phyloP scores from a whole-genome alignment of 2,329 filamentous ascomycete species.

The Cladosporium sp. region DNA sequence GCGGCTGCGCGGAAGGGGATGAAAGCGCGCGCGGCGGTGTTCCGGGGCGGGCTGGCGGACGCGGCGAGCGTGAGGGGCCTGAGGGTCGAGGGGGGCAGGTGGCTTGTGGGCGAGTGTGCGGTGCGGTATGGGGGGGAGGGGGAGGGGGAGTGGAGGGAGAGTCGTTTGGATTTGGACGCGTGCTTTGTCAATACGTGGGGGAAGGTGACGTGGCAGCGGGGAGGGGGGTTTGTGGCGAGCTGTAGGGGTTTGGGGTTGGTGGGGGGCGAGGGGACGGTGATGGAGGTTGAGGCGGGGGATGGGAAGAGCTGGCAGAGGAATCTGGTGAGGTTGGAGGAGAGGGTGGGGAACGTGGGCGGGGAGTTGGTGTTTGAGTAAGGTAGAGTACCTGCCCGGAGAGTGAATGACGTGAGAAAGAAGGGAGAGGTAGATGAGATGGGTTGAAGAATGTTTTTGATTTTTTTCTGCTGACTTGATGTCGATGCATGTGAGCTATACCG shows the following conservation, averaged over 20 bases:
- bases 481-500: too few species aligned
- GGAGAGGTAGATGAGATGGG: neutral
- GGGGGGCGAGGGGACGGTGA: neutral
- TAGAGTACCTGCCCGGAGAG: neutral
- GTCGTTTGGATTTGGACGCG: conserved; percentile 2
- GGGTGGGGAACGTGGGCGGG: conserved; percentile 3
- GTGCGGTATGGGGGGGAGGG: neutral
- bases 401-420: neutral
- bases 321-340: conserved; percentile 9
- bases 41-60: conserved; percentile 3
- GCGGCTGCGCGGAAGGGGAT: neutral
- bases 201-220: conserved; percentile 5
- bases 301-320: conserved; percentile 10
- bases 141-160: neutral
- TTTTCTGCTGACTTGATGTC: too few species aligned
- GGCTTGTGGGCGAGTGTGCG: conserved; percentile 3
- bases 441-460: neutral
- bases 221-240: neutral
- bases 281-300: conserved; percentile 10
- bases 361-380: conserved; percentile 1
- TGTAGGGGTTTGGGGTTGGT: neutral
- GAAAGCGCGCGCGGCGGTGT: neutral
- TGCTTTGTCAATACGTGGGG: conserved; percentile 10
- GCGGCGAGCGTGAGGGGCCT: neutral
- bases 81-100: conserved; percentile 1